Evolutionary conservation across 768 basidiomycete species (phyloP).

Genomic region (Suillus bovinus): DNA sequence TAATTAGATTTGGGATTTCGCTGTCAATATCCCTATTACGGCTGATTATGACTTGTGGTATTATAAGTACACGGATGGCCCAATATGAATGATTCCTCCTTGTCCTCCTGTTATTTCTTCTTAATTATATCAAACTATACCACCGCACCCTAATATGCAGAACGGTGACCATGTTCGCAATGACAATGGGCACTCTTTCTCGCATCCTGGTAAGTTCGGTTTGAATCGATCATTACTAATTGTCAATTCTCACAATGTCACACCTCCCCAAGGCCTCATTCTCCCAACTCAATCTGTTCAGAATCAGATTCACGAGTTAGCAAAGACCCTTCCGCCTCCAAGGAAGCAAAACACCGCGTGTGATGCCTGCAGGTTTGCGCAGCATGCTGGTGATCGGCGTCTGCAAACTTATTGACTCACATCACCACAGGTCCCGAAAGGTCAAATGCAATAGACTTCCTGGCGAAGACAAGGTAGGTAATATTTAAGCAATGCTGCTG

Average conservation of each 20-base stretch:
- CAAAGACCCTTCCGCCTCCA: constrained; percentile 79
- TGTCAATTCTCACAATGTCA: constrained; percentile 5
- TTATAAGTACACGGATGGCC: constrained; percentile 15
- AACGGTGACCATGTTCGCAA: constrained; percentile 21
- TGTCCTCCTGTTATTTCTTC: constrained; percentile 20
- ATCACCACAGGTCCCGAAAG: constrained; percentile 65
- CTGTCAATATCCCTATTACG: constrained; percentile 5
- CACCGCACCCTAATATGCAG: constrained; percentile 30
- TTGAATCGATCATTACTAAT: not conserved
- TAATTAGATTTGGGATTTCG: not conserved
- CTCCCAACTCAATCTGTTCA: constrained; percentile 70
- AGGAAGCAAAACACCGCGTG: constrained; percentile 93
- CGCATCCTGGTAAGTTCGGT: constrained; percentile 30
- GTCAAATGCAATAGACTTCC: constrained; percentile 86
- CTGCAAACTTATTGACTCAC: constrained; percentile 12
- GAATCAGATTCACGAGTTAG: constrained; percentile 80
- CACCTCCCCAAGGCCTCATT: constrained; percentile 47
- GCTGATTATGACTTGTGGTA: constrained; percentile 3
- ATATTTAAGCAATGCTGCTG: constrained; percentile 14
- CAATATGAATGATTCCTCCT: constrained; percentile 12
- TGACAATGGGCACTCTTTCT: constrained; percentile 30
- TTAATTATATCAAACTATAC: constrained; percentile 28
- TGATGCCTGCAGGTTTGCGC: constrained; percentile 79
- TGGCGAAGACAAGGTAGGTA: constrained; percentile 75
- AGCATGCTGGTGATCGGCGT: constrained; percentile 8